phyloP scores from a whole-genome alignment of 23 red algal species.

The Gracilariopsis chorda region DNA sequence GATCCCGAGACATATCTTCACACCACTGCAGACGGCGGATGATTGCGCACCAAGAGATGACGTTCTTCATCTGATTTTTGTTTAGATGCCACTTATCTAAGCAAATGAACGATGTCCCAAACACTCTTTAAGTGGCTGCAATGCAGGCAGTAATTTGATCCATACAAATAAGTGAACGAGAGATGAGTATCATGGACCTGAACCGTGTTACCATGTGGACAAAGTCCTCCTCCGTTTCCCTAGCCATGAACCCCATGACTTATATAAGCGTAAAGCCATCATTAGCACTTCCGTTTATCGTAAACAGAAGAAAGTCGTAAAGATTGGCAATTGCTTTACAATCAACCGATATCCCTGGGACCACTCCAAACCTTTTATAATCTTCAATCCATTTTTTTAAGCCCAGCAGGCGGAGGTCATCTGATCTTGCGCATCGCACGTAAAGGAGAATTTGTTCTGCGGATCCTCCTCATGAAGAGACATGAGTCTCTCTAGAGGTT shows the following conservation, averaged over 20 bases:
- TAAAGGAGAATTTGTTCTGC: neutral
- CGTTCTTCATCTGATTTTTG: neutral
- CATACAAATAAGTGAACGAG: neutral
- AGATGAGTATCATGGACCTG: slow-evolving; percentile 11
- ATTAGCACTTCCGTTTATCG: neutral
- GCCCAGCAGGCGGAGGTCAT: neutral
- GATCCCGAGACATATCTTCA: neutral
- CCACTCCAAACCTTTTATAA: neutral
- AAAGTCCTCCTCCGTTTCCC: slow-evolving; percentile 1
- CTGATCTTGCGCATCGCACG: neutral
- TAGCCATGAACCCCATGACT: neutral
- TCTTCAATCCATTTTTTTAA: neutral
- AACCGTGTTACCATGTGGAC: neutral
- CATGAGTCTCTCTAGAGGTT: neutral
- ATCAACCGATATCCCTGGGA: neutral
- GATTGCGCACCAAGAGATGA: neutral
- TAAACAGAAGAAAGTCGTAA: neutral
- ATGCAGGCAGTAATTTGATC: slow-evolving; percentile 3
- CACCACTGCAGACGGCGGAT: neutral
- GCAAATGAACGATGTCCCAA: neutral
- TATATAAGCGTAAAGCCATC: neutral
- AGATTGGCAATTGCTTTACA: neutral
- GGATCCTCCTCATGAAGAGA: neutral
- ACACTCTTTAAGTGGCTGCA: neutral
- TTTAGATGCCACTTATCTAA: neutral